A percentile compares a stretch with the other conserved stretches of the same genome.
Evolutionary conservation across 2,329 filamentous ascomycete species (phyloP).

Genomic region (Claviceps maximensis): DNA sequence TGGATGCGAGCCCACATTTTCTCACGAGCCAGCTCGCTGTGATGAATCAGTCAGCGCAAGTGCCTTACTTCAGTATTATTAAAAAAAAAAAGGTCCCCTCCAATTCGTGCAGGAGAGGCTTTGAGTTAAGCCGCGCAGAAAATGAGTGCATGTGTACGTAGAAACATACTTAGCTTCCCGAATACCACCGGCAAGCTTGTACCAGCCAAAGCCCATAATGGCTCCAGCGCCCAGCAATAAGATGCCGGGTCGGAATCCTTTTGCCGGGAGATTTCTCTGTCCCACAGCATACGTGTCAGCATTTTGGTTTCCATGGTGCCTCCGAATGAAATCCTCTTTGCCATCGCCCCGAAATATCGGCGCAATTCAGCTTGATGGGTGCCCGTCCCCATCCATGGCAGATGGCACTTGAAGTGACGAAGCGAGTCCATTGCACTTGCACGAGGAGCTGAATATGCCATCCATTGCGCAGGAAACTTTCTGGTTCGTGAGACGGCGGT

Average conservation of each 20-base stretch:
- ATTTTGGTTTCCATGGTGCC: background rate
- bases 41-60: background rate
- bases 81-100: too few species aligned
- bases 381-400: too few species aligned
- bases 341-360: too few species aligned
- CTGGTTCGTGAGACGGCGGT: too few species aligned
- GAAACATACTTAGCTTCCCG: constrained; percentile 75
- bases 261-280: constrained; percentile 81
- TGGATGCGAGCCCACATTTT: constrained; percentile 98
- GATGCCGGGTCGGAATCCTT: constrained; percentile 73
- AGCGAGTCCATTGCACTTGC: background rate
- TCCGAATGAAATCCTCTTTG: background rate
- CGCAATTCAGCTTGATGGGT: too few species aligned
- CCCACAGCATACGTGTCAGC: background rate
- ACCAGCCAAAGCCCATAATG: constrained; percentile 85
- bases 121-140: background rate
- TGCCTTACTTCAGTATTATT: background rate
- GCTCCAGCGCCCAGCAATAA: constrained; percentile 65
- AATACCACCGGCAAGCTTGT: constrained; percentile 67
- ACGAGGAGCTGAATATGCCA: background rate
- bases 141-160: background rate
- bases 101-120: too few species aligned
- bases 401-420: background rate
- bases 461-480: background rate
- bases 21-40: constrained; percentile 81